Percentiles rank a stretch among this genome's conserved stretches.
Conservation (phyloP, 768 basidiomycete genomes). For the Tulasnella sp. region DNA sequence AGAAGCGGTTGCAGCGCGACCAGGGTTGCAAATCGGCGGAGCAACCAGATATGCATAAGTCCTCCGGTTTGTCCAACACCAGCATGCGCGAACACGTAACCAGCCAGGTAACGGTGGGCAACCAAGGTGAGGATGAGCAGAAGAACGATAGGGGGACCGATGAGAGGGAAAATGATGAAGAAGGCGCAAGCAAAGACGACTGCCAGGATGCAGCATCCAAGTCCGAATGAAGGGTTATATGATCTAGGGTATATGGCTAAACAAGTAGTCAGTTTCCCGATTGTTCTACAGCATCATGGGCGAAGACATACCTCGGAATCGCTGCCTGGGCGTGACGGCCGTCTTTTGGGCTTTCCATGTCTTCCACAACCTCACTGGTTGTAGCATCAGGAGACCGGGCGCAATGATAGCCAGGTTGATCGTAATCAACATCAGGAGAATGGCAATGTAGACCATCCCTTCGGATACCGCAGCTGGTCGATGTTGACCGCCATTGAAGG, state of each 20-base stretch:
- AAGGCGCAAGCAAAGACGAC: slow-evolving; percentile 68
- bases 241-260: slow-evolving; percentile 63
- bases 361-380: slow-evolving; percentile 54
- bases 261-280: background rate
- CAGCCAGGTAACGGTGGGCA: slow-evolving; percentile 72
- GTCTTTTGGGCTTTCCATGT: slow-evolving; percentile 48
- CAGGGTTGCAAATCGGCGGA: slow-evolving; percentile 64
- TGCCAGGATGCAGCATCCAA: slow-evolving; percentile 56
- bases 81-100: slow-evolving; percentile 67
- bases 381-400: slow-evolving; percentile 66
- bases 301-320: slow-evolving; percentile 58
- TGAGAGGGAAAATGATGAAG: slow-evolving; percentile 65
- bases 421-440: slow-evolving; percentile 49
- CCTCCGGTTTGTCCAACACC: slow-evolving; percentile 65
- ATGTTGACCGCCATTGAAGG: slow-evolving; percentile 41
- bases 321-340: slow-evolving; percentile 67
- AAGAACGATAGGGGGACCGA: slow-evolving; percentile 60
- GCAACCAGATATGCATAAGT: slow-evolving; percentile 62
- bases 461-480: slow-evolving; percentile 44
- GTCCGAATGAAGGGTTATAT: slow-evolving; percentile 62
- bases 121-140: slow-evolving; percentile 58
- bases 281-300: background rate
- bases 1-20: slow-evolving; percentile 66
- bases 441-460: slow-evolving; percentile 64
- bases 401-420: slow-evolving; percentile 59